Evolutionary conservation across 805 yeast species (phyloP), one percentile per base, ranked within the genome.

Genomic region (Jamesozyma piceae): DNA sequence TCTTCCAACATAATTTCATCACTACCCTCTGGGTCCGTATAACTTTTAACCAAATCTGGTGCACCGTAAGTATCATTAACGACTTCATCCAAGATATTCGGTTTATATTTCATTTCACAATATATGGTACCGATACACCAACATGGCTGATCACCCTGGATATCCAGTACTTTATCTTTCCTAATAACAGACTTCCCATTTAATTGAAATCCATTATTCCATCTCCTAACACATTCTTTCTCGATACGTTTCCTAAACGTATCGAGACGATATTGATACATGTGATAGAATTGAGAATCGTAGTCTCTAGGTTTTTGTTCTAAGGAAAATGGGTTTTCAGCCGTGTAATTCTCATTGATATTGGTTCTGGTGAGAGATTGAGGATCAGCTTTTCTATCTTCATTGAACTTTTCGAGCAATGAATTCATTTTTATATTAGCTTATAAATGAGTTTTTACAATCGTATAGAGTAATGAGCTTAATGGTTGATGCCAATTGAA

Each of bases 121-220:
- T 82, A 87, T 0, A 89, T 71, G 0, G 97, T 86, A 2, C 98
- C 98, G 21, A 82, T 71, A 11, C 87, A 78, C 90, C 90, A 92
- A 48, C 85, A 60, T 69, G 77, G 53, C 60, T 65, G 38, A 59
- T 67, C 48, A 54, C 69, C 50, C 60, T 68, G 48, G 64, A 73
- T 33, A 64, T 65, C 54, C 55, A 75, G 20, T 48, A 61, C 64
- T 55, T 61, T 70, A 30, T 73, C 73, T 63, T 57, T 68, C 63
- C 62, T 62, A 15, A 57, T 59, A 2, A 66, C 71, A 20, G 44
- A 44, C 33, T 56, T 59, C 4, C 67, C 69, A 28, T 64, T 60
- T 29, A 73, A 62, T 26, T 46, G 46, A 38, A 57, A 59, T 46
- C 66, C 76, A 27, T 70, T 58, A 31, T 77, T 76, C 89, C 90